Evolutionary conservation across 106 monocot genomes (phyloP), one percentile per base, ranked within the genome.

Genomic region (Acanthochlamys bracteata): DNA sequence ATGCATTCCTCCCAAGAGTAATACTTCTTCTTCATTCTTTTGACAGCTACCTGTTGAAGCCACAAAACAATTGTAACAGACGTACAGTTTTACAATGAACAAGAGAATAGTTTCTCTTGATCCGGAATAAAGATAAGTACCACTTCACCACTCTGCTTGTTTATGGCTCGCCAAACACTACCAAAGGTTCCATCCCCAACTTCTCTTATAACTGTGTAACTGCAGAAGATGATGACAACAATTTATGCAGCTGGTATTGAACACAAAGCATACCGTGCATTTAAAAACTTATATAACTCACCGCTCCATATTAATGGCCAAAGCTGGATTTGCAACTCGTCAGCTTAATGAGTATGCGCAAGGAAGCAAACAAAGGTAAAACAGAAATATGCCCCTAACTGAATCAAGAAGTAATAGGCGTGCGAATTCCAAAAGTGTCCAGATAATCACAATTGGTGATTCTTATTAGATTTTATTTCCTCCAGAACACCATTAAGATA

Each of bases 161-260:
- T 78, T 73, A 84, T 71, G 17, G 88, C 84, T 39, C 78, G 71
- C 83, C 80, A 88, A 47, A 88, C 84, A 69, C 72, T 88, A 61
- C 88, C 88, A 74, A 88, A 88, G 22, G 88, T 81, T 63, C 88
- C 88, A 68, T 84, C 84, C 58, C 84, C 88, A 81, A 89, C 81
- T 78, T 89, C 81, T 57, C 81, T 89, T 21, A 84, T 89, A 51
- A 89, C 60, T 49, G 75, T 89, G 68, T 89, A 89, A 71, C 88
- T 89, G 64, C 52, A 65, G 23, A 7, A 68, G 10, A 16, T 14
- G 55, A 25, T 0, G 24, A 55, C 0, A 24, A 3, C 4, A 25
- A 20, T 63, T 63, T 26, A 41, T n/a, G 19, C 13, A 19, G 0
- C 21, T 39, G 13, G 0, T 33, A 40, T 20, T 9, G 8, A 43